phyloP scores from a whole-genome alignment of 1,284 basidiomycete genomes.

The Amylostereum areolatum region DNA sequence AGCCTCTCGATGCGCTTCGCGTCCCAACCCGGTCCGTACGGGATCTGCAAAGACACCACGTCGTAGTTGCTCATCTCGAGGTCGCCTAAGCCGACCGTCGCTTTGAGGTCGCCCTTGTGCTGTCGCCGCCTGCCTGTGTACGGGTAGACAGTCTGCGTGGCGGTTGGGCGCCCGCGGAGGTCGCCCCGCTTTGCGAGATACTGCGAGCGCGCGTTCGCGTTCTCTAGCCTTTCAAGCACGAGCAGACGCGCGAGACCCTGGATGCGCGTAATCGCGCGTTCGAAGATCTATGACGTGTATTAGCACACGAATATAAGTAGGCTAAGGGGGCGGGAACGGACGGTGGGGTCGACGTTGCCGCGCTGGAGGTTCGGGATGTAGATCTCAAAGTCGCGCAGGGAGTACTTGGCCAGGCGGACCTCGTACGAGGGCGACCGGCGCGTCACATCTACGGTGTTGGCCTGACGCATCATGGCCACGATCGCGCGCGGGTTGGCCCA shows the following conservation, averaged over 20 bases:
- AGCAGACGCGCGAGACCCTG: slow-evolving; percentile 54
- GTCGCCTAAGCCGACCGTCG: slow-evolving; percentile 30
- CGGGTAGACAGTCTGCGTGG: slow-evolving; percentile 11
- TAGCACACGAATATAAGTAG: not conserved
- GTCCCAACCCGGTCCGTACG: slow-evolving; percentile 59
- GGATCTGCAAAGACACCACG: slow-evolving; percentile 49
- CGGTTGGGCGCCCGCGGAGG: slow-evolving; percentile 42
- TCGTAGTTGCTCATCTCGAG: slow-evolving; percentile 58
- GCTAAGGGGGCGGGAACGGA: slow-evolving; percentile 17
- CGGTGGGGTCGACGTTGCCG: slow-evolving; percentile 49
- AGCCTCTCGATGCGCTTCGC: slow-evolving; percentile 51
- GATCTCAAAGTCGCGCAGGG: slow-evolving; percentile 46
- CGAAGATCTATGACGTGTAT: slow-evolving; percentile 41
- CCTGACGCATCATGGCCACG: slow-evolving; percentile 53
- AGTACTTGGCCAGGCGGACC: slow-evolving; percentile 51
- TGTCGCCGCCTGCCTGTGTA: slow-evolving; percentile 26
- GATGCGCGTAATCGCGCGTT: slow-evolving; percentile 47
- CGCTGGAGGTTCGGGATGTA: slow-evolving; percentile 47
- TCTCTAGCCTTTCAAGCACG: slow-evolving; percentile 47
- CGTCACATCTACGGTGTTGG: slow-evolving; percentile 53
- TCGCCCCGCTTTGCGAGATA: slow-evolving; percentile 40
- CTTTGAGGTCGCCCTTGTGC: slow-evolving; percentile 50
- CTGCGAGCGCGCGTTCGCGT: slow-evolving; percentile 32
- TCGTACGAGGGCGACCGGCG: slow-evolving; percentile 60
- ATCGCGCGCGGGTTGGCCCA: slow-evolving; percentile 52